A percentile compares a stretch with the other conserved stretches of the same genome.
Conservation (phyloP, 306 rosid genomes). For the Prunus salicina region DNA sequence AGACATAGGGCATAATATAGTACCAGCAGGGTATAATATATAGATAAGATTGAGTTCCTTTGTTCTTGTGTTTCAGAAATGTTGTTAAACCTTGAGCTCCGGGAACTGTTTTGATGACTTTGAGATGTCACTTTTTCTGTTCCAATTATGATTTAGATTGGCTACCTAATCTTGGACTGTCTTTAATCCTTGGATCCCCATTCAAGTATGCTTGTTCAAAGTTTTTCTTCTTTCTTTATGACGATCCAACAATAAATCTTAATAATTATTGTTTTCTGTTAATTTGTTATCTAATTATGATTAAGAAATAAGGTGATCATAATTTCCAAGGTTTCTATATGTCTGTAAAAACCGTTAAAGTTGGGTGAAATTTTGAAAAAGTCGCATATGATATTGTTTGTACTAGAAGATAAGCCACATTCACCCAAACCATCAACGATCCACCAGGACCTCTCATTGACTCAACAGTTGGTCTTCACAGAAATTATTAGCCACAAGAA, state of each 20-base stretch:
- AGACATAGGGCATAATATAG: not conserved
- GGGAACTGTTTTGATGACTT: not conserved
- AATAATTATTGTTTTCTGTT: no score
- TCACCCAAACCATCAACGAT: not conserved
- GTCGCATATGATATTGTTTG: not conserved
- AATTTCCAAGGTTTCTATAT: not conserved
- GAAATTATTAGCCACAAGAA: not conserved
- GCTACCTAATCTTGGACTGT: not conserved
- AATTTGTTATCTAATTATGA: no score
- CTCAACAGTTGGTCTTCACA: not conserved
- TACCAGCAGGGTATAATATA: not conserved
- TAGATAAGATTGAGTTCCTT: conserved; percentile 4
- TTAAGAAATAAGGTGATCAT: not conserved
- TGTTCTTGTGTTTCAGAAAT: not conserved
- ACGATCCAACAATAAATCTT: not conserved
- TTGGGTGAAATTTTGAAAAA: not conserved
- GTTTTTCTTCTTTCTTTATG: not conserved
- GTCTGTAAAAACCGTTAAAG: not conserved
- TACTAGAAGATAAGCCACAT: not conserved
- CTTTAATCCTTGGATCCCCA: not conserved
- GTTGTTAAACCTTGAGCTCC: not conserved
- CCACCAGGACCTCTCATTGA: not conserved
- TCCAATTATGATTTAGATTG: not conserved
- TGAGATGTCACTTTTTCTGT: not conserved
- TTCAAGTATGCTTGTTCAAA: not conserved